Conservation (phyloP, 2,329 filamentous ascomycete genomes). For the Zymoseptoria tritici region DNA sequence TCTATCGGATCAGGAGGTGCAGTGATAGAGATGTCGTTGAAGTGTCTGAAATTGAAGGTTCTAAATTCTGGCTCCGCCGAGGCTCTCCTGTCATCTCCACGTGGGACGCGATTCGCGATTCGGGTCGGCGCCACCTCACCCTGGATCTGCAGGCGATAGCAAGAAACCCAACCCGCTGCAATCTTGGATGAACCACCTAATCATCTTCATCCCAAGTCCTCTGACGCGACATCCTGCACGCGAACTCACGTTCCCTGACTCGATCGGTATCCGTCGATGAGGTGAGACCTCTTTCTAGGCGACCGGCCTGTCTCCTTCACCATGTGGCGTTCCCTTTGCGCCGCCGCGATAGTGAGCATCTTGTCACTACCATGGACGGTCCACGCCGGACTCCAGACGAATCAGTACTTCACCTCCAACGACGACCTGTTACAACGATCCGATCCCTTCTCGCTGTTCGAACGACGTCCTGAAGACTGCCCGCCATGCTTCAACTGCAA, state of each 20-base stretch:
- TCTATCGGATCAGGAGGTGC: too few relatives aligned
- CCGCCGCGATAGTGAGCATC: slow-evolving; percentile 17
- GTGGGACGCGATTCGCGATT: too few relatives aligned
- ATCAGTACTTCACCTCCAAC: slow-evolving; percentile 24
- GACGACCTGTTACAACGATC: slow-evolving; percentile 20
- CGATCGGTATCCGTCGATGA: not conserved
- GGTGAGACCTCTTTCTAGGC: not conserved
- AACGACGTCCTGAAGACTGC: slow-evolving; percentile 66
- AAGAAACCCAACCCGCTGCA: too few relatives aligned
- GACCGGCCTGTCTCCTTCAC: slow-evolving; percentile 6
- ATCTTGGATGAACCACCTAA: too few relatives aligned
- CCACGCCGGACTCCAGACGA: slow-evolving; percentile 14
- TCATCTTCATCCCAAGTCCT: not conserved
- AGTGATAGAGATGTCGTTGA: too few relatives aligned
- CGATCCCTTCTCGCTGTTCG: slow-evolving; percentile 54
- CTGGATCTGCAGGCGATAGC: too few relatives aligned
- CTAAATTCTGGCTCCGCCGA: too few relatives aligned
- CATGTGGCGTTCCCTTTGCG: slow-evolving; percentile 21
- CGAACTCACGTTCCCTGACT: not conserved
- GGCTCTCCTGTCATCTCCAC: too few relatives aligned
- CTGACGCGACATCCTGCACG: not conserved
- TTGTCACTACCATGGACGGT: slow-evolving; percentile 16
- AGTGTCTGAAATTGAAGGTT: too few relatives aligned
- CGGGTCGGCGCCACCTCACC: too few relatives aligned
- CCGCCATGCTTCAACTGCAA: slow-evolving; percentile 97